Evolutionary conservation across 805 yeast genomes (phyloP).

Genomic region (Schwanniomyces vanrijiae): DNA sequence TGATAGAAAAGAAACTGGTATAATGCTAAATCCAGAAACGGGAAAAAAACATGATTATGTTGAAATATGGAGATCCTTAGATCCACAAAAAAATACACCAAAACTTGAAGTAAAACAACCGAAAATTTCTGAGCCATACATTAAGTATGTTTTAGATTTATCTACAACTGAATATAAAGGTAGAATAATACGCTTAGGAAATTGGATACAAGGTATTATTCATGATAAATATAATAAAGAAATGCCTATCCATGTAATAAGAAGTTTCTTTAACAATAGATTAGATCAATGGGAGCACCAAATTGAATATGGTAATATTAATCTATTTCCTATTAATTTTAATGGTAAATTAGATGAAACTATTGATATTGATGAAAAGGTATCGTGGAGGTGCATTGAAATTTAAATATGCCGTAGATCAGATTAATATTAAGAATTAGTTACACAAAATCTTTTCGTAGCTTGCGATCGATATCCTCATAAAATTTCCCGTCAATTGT

Average conservation of each 20-base stretch:
- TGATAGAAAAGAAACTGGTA: constrained; percentile 50
- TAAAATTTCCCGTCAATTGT: neutral
- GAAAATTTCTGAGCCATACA: constrained; percentile 6
- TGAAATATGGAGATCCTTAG: constrained; percentile 56
- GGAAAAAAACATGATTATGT: constrained; percentile 44
- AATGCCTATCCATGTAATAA: constrained; percentile 27
- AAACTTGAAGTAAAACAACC: constrained; percentile 23
- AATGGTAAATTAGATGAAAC: constrained; percentile 11
- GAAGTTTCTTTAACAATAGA: constrained; percentile 17
- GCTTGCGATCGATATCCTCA: constrained; percentile 1
- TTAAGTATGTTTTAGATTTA: constrained; percentile 22
- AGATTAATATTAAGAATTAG: neutral
- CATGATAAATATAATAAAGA: constrained; percentile 20
- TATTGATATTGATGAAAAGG: constrained; percentile 4
- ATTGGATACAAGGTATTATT: constrained; percentile 53
- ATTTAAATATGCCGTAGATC: neutral
- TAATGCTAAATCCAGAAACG: constrained; percentile 47
- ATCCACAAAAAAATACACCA: constrained; percentile 35
- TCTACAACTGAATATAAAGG: constrained; percentile 34
- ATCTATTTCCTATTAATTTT: constrained; percentile 23
- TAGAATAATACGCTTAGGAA: constrained; percentile 46
- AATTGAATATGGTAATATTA: constrained; percentile 25
- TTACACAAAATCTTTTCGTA: neutral
- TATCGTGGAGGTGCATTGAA: constrained; percentile 25
- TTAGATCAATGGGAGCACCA: constrained; percentile 19